phyloP scores from a whole-genome alignment of 2,329 filamentous ascomycete species.

The Epicoccum sorghinum region DNA sequence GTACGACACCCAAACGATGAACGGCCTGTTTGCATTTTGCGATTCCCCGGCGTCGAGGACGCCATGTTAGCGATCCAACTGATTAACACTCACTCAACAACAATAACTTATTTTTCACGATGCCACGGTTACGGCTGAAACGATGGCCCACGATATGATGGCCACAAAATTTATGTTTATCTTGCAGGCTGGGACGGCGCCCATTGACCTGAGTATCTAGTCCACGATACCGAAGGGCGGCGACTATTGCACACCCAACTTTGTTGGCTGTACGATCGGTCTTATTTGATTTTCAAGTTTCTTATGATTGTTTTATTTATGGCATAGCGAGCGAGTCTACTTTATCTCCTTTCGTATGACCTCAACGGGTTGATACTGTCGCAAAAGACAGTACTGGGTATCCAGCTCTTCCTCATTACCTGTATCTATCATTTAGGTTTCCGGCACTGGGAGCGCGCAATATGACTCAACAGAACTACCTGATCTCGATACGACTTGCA shows the following conservation, averaged over 20 bases:
- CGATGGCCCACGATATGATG: conserved; percentile 36
- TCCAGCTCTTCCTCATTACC: conserved; percentile 7
- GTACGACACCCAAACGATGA: conserved; percentile 44
- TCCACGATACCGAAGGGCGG: conserved; percentile 13
- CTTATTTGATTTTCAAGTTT: conserved; percentile 25
- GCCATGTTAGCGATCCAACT: conserved; percentile 47
- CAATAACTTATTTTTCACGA: conserved; percentile 27
- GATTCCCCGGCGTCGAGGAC: conserved; percentile 47
- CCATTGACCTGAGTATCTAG: conserved; percentile 13
- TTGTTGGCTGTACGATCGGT: conserved; percentile 16
- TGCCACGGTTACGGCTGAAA: conserved; percentile 33
- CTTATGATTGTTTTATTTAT: conserved; percentile 45
- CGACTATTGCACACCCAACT: conserved; percentile 8
- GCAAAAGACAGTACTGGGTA: conserved; percentile 6
- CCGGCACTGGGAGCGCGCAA: conserved; percentile 13
- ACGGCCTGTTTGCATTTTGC: conserved; percentile 40
- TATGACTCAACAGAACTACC: conserved; percentile 14
- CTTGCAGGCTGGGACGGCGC: conserved; percentile 9
- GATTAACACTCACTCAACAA: conserved; percentile 34
- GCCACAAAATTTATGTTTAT: conserved; percentile 20
- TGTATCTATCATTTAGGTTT: conserved; percentile 28
- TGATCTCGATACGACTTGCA: conserved; percentile 10
- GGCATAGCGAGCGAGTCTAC: conserved; percentile 45
- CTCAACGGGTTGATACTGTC: conserved; percentile 15
- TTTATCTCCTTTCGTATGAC: conserved; percentile 21